Conservation (phyloP, 352 stramenopile genomes). For the Globisporangium lucens region DNA sequence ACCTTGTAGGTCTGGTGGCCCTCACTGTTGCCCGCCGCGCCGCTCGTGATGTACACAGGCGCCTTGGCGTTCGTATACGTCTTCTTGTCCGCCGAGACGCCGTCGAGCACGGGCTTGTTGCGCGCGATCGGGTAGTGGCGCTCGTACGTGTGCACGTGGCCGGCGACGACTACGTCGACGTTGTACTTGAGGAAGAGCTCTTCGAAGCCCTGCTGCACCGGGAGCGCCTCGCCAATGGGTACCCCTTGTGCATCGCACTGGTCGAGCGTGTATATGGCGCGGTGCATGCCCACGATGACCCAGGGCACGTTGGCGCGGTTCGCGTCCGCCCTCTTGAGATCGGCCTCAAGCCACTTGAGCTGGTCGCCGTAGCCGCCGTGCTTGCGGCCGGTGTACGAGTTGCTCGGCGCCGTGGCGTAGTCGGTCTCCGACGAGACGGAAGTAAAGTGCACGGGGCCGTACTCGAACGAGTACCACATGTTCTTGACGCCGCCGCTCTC, state of each 20-base stretch:
- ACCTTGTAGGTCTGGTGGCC: conserved; percentile 25
- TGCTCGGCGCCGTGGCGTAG: conserved; percentile 36
- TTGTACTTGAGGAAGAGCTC: conserved; percentile 80
- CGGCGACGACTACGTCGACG: conserved; percentile 83
- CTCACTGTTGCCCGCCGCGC: conserved; percentile 58
- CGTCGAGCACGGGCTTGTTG: conserved; percentile 33
- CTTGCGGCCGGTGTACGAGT: conserved; percentile 26
- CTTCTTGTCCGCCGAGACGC: conserved; percentile 45
- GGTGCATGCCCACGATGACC: conserved; percentile 56
- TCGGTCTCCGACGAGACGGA: conserved; percentile 80
- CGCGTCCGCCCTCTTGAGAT: conserved; percentile 40
- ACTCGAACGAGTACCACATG: conserved; percentile 90
- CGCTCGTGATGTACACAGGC: conserved; percentile 65
- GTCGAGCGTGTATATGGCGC: conserved; percentile 36
- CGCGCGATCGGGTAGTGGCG: conserved; percentile 56
- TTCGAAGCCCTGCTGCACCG: conserved; percentile 72
- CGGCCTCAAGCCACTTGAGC: conserved; percentile 44
- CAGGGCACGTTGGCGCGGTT: conserved; percentile 48
- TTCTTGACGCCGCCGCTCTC: conserved; percentile 59
- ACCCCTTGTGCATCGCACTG: conserved; percentile 18
- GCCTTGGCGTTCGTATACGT: conserved; percentile 58
- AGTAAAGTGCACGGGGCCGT: conserved; percentile 81
- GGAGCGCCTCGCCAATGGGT: conserved; percentile 17
- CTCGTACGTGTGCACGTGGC: conserved; percentile 87
- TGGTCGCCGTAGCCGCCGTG: conserved; percentile 54